Evolutionary conservation across 2,329 filamentous ascomycete genomes (phyloP).

Genomic region (Verruconis gallopava): DNA sequence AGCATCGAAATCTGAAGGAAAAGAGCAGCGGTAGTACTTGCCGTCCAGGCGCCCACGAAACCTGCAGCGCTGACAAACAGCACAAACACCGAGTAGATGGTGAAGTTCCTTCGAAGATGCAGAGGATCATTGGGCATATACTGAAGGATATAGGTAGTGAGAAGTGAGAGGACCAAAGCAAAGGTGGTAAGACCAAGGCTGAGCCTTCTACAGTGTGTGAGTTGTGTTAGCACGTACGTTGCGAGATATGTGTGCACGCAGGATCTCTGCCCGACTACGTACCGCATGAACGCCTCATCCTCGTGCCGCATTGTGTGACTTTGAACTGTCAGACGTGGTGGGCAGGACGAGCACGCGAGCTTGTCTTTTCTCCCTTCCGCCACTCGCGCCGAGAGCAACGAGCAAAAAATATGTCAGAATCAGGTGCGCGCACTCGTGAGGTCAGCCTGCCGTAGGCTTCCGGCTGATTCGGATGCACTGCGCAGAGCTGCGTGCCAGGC

Average conservation of each 20-base stretch:
- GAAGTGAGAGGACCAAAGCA: constrained; percentile 8
- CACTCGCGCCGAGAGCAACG: no score
- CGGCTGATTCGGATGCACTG: no score
- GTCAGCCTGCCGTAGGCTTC: no score
- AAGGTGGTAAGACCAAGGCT: constrained; percentile 4
- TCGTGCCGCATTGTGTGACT: neutral
- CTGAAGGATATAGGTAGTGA: constrained; percentile 12
- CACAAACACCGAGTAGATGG: constrained; percentile 28
- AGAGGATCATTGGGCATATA: constrained; percentile 21
- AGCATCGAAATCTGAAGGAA: no score
- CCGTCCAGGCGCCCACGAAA: constrained; percentile 30
- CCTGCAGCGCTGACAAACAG: constrained; percentile 28
- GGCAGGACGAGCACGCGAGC: no score
- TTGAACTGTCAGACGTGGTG: neutral
- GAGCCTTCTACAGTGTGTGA: neutral
- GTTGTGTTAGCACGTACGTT: constrained; percentile 1
- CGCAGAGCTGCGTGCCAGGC: no score
- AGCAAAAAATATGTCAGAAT: no score
- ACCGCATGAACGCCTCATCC: constrained; percentile 6
- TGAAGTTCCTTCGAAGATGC: constrained; percentile 20
- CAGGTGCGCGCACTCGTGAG: no score
- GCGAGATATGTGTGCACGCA: neutral
- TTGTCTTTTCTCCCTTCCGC: no score
- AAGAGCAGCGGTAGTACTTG: constrained; percentile 17
- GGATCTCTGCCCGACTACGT: neutral